A percentile compares a stretch with the other conserved stretches of the same genome.
These are phyloP conservation scores for Pseudogymnoascus sp. DNA, from an alignment of 2,329 filamentous ascomycete genomes.

Conservation along the genomic window DNA sequence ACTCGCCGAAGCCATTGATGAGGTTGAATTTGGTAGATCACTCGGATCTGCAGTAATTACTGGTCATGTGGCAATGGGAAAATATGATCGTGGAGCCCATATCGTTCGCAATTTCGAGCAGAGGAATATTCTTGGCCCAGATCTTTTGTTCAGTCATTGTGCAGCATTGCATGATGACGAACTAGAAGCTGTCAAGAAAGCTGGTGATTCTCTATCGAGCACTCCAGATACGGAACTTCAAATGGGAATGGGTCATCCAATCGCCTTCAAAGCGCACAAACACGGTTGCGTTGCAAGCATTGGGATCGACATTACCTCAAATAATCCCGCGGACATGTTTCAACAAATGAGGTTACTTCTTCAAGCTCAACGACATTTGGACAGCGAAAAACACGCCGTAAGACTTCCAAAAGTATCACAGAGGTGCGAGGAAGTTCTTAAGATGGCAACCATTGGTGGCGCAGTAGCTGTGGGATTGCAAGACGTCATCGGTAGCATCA, in stretches of 20 bases:
- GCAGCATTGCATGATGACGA: background rate
- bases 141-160: background rate
- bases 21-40: background rate
- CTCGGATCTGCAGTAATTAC: background rate
- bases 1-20: background rate
- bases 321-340: background rate
- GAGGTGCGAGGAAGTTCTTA: background rate
- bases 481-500: background rate
- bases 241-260: slow-evolving; percentile 10
- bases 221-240: slow-evolving; percentile 10
- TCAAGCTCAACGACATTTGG: background rate
- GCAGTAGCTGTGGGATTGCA: background rate
- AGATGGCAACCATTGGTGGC: background rate
- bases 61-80: background rate
- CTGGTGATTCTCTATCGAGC: background rate
- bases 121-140: background rate
- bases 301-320: slow-evolving; percentile 11
- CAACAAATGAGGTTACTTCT: background rate
- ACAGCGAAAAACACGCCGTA: background rate
- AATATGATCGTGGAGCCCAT: background rate
- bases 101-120: background rate
- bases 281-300: slow-evolving; percentile 14
- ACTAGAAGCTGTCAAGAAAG: background rate
- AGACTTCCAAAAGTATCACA: background rate
- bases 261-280: background rate